Evolutionary conservation across 805 yeast species (phyloP).

Genomic region (Saccharomycopsis schoenii): DNA sequence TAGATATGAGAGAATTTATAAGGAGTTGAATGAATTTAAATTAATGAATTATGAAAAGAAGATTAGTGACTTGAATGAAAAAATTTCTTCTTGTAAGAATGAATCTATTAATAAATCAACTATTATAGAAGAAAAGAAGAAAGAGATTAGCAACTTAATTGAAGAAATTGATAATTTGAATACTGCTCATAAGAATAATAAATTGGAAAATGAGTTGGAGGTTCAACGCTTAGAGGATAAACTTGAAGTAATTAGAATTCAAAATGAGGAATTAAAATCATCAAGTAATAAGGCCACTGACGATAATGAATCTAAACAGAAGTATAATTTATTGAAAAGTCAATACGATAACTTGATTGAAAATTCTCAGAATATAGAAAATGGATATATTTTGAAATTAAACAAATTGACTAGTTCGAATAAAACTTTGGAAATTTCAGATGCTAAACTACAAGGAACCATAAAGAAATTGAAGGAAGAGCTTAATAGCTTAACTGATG

Average conservation of each 20-base stretch:
- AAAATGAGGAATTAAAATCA: constrained; percentile 37
- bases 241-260: constrained; percentile 57
- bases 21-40: constrained; percentile 20
- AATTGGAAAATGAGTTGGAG: constrained; percentile 33
- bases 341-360: constrained; percentile 71
- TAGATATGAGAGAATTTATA: constrained; percentile 13
- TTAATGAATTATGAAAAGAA: constrained; percentile 17
- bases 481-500: constrained; percentile 11
- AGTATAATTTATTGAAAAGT: constrained; percentile 34
- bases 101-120: constrained; percentile 20
- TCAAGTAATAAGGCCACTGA: constrained; percentile 1
- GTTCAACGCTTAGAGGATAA: constrained; percentile 54
- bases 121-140: constrained; percentile 24
- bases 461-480: constrained; percentile 14
- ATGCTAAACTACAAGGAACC: constrained; percentile 17
- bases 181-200: constrained; percentile 22
- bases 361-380: constrained; percentile 77
- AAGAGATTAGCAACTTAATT: constrained; percentile 26
- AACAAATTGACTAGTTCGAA: constrained; percentile 36
- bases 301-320: neutral
- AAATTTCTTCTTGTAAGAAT: neutral
- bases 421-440: constrained; percentile 29
- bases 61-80: constrained; percentile 6
- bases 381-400: constrained; percentile 43
- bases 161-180: constrained; percentile 24